Evolutionary conservation across 2,329 filamentous ascomycete genomes (phyloP).

Genomic region (Rhynchosporium graminicola): DNA sequence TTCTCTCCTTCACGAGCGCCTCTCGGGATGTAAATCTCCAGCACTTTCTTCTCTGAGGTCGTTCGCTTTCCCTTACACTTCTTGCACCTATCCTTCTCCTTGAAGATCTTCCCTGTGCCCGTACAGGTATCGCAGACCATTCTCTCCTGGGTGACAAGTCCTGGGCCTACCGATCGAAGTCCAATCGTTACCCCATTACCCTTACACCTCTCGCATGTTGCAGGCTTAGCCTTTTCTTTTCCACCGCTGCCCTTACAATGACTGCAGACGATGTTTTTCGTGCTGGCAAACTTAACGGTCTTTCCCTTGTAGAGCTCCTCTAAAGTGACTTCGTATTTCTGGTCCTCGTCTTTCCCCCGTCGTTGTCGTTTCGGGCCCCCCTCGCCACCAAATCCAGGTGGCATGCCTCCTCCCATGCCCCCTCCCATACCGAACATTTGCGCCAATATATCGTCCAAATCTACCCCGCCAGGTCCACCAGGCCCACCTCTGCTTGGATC

Average conservation of each 20-base stretch:
- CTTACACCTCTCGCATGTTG: slow-evolving; percentile 80
- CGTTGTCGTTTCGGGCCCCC: slow-evolving; percentile 60
- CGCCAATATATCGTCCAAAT: slow-evolving; percentile 88
- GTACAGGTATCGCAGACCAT: slow-evolving; percentile 81
- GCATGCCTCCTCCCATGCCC: slow-evolving; percentile 47
- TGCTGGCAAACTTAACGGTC: slow-evolving; percentile 93
- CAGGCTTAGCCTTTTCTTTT: slow-evolving; percentile 86
- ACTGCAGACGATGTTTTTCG: slow-evolving; percentile 88
- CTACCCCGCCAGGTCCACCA: slow-evolving; percentile 65
- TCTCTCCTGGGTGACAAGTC: slow-evolving; percentile 78
- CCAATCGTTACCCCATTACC: slow-evolving; percentile 77
- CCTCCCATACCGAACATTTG: slow-evolving; percentile 84
- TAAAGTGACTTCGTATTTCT: slow-evolving; percentile 85
- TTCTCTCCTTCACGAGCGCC: slow-evolving; percentile 85
- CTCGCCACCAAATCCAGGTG: slow-evolving; percentile 38
- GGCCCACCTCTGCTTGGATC: slow-evolving; percentile 68
- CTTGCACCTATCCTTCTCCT: slow-evolving; percentile 97
- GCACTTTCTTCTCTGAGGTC: slow-evolving; percentile 83
- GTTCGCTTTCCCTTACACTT: slow-evolving; percentile 96
- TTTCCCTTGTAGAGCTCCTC: slow-evolving; percentile 99
- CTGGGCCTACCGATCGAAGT: slow-evolving; percentile 81
- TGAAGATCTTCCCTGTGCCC: slow-evolving; percentile 82
- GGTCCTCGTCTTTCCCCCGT: slow-evolving; percentile 81
- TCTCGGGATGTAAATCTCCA: slow-evolving; percentile 94
- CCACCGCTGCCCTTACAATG: slow-evolving; percentile 87